Percentiles rank a stretch among this genome's conserved stretches.
phyloP scores from a whole-genome alignment of 1,139 yeast species.

The Scheffersomyces insectosa region DNA sequence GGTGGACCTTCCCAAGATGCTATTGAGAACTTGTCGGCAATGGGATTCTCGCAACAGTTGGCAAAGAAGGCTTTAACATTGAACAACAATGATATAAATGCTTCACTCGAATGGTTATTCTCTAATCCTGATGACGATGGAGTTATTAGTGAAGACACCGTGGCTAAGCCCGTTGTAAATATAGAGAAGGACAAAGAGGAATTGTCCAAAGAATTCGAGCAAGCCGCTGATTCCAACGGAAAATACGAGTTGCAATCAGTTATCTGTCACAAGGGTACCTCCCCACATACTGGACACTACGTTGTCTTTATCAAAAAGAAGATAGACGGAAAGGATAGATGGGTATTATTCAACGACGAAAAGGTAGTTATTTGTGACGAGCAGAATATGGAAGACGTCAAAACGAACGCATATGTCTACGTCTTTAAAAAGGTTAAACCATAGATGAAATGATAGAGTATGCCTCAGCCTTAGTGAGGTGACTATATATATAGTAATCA shows the following conservation, averaged over 20 bases:
- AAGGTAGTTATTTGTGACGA: conserved; percentile 78
- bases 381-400: conserved; percentile 60
- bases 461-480: no score
- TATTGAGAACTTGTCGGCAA: conserved; percentile 54
- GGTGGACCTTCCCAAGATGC: conserved; percentile 35
- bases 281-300: conserved; percentile 95
- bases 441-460: conserved; percentile 4
- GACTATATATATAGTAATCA: no score
- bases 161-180: conserved; percentile 15
- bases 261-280: conserved; percentile 90
- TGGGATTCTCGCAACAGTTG: conserved; percentile 74
- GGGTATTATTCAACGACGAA: conserved; percentile 94
- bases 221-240: conserved; percentile 9
- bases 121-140: conserved; percentile 72
- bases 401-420: conserved; percentile 64
- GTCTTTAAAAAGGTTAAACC: conserved; percentile 29
- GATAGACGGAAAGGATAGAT: conserved; percentile 45
- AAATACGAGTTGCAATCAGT: conserved; percentile 66
- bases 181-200: conserved; percentile 22
- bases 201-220: conserved; percentile 13
- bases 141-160: conserved; percentile 18
- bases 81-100: conserved; percentile 61
- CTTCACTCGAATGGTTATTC: conserved; percentile 90
- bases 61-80: conserved; percentile 69
- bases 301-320: conserved; percentile 69